Conservation (phyloP, 768 basidiomycete genomes). For the Collybia sordida region DNA sequence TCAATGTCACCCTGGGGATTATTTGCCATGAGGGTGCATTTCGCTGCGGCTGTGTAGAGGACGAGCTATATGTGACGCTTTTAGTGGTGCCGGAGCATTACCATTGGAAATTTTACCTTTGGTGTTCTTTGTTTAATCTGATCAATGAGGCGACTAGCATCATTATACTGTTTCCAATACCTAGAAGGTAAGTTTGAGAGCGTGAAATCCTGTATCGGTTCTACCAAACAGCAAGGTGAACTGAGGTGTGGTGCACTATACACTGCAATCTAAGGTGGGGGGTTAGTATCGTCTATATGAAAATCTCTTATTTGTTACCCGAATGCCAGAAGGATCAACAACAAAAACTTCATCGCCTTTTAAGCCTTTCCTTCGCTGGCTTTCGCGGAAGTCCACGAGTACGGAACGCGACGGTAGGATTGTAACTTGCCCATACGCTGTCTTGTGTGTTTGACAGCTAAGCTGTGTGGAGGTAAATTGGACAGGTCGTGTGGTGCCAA, state of each 20-base stretch:
- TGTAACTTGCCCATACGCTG: slow-evolving; percentile 44
- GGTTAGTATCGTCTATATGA: not conserved
- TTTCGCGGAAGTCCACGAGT: slow-evolving; percentile 59
- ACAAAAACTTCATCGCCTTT: slow-evolving; percentile 47
- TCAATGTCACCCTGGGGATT: slow-evolving; percentile 48
- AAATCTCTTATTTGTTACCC: slow-evolving; percentile 23
- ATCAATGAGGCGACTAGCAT: slow-evolving; percentile 41
- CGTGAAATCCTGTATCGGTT: slow-evolving; percentile 34
- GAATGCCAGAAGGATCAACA: slow-evolving; percentile 35
- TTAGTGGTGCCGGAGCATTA: no score
- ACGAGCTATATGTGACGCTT: slow-evolving; percentile 33
- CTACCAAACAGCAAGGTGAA: slow-evolving; percentile 46
- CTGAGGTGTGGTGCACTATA: slow-evolving; percentile 51
- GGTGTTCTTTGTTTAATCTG: slow-evolving; percentile 55
- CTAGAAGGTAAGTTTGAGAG: slow-evolving; percentile 35
- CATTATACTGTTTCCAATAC: slow-evolving; percentile 47
- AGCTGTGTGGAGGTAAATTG: slow-evolving; percentile 36
- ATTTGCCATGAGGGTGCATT: slow-evolving; percentile 55
- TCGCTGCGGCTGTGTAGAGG: slow-evolving; percentile 34
- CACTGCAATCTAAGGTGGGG: slow-evolving; percentile 35
- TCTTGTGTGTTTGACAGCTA: slow-evolving; percentile 43
- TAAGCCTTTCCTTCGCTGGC: slow-evolving; percentile 44
- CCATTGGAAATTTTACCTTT: slow-evolving; percentile 30
- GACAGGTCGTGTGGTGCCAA: slow-evolving; percentile 36
- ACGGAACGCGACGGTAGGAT: slow-evolving; percentile 49